A percentile compares a stretch with the other conserved stretches of the same genome.
Conservation (phyloP, 345 rosid species). For the Citrus unshiu region DNA sequence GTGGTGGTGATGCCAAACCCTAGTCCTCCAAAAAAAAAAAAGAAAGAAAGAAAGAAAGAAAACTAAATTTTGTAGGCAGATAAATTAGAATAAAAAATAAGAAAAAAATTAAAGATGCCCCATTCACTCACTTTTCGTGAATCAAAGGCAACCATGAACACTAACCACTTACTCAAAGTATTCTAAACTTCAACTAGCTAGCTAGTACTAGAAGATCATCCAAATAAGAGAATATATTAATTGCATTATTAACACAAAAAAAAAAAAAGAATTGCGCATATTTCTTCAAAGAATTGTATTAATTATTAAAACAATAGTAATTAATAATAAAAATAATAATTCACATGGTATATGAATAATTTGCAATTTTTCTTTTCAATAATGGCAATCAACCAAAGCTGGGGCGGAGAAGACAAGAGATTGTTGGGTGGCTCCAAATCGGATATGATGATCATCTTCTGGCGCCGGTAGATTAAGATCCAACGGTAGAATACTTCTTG, state of each 20-base stretch:
- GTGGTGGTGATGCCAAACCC: conserved; percentile 56
- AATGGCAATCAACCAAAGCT: conserved; percentile 87
- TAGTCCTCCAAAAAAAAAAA: conserved; percentile 20
- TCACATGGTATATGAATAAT: conserved; percentile 32
- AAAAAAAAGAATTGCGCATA: conserved; percentile 3
- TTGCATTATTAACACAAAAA: background rate
- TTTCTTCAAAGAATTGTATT: conserved; percentile 28
- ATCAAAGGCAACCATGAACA: conserved; percentile 78
- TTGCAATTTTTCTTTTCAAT: conserved; percentile 29
- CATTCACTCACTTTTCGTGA: conserved; percentile 87
- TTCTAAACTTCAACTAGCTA: conserved; percentile 59
- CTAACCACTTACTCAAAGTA: conserved; percentile 87
- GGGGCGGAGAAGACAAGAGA: conserved; percentile 55
- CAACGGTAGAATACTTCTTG: conserved; percentile 48
- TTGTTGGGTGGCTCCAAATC: conserved; percentile 40
- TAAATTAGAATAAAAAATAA: background rate
- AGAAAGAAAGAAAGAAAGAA: background rate
- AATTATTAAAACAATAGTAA: conserved; percentile 11
- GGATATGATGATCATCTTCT: conserved; percentile 43
- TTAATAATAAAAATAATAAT: conserved; percentile 17
- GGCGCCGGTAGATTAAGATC: conserved; percentile 99
- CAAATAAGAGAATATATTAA: background rate
- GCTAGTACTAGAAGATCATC: conserved; percentile 37
- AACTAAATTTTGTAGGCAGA: background rate
- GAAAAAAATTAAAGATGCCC: conserved; percentile 43